Base-by-base conservation (phyloP, 2,329 filamentous ascomycete genomes). In the Penicillium hordei region DNA sequence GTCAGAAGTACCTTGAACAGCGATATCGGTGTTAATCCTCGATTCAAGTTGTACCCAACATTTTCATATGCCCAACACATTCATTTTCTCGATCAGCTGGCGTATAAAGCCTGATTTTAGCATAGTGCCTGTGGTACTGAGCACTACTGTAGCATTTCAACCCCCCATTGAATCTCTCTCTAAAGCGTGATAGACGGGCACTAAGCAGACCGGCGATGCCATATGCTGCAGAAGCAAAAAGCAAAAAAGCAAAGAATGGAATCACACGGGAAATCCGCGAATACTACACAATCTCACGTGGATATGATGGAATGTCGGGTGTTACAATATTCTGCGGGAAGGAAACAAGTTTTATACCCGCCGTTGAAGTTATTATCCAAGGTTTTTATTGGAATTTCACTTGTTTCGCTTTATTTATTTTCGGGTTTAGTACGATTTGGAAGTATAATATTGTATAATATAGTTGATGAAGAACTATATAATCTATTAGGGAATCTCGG, bases 71-170 rank as follows among this genome's bases (percentile, higher is more conserved):
- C n/a, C 13, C 15, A 7, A 15, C 15, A 42, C 13, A 31, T 51
- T 21, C 8, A n/a, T 31, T 42, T 9, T 19, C 27, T 17, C 9
- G 27, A 51, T 33, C 49, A 51, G 27, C 19, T 43, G 36, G 36
- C 13, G 13, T 36, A 23, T 25, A 13, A n/a, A 51, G 27, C 15
- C 19, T 6, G 19, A 31, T 25, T 33, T 25, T 38, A n/a, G 27
- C 5, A n/a, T 51, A 9, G 10, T 12, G 19, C 6, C 19, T 21
- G 38, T 29, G 6, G 33, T 29, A 42, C 25, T 33, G 27, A 27
- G 25, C 43, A 34, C 52, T 19, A 55, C 52, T 50, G 52, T 55
- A 43, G 29, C 52, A 55, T 55, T 23, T 49, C 15, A 38, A 33
- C 1, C 4, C 17, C 21, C 8, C 1, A 36, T 52, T 46, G 29